Base-by-base conservation (phyloP, 306 rosid genomes). In the Cicer chorassanicum region DNA sequence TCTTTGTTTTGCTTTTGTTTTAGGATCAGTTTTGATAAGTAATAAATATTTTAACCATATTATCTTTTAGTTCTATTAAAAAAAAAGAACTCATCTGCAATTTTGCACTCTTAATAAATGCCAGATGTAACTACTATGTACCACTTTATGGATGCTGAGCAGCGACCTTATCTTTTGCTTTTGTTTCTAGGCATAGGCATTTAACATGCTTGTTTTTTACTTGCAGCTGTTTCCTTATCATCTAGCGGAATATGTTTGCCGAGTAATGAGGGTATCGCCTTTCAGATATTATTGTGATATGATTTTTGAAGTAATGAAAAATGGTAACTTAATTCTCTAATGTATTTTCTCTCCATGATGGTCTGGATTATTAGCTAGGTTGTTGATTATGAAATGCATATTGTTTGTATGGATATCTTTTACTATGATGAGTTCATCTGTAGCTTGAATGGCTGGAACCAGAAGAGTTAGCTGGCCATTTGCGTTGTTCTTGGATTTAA, bases 251-350 rank as follows among this genome's bases (percentile, higher is more conserved):
- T 88, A 92, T 78, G 88, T 95, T 84, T 95, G 98, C 82, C 98
- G 98, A 56, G 97, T 95, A 43, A 89, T 92, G 99, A 89, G 99
- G 84, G 76, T 95, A 39, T 95, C 99, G 1, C 96, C 98, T 63
- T 95, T 95, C 93, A 86, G 96, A 95, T 95, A 95, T 81, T 95
- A 90, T 48, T 90, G 98, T 74, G 99, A 95, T 86, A 95, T 95
- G 93, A 82, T 92, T 78, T 95, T 95, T 55, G 98, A 95, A 84
- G 99, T 95, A 78, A 89, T 95, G 99, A 95, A 67, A 86, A 95
- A 92, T 70, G 99, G 98, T 92, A 92, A 86, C 38, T 66, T 78
- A 68, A 72, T 80, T 84, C 67, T 84, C 24, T 19, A 75, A 59
- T 43, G 70, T 67, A 45, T 80, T 18, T 63, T 50, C 72, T 55